Conservation (phyloP, 345 rosid genomes). For the Hypericum perforatum region DNA sequence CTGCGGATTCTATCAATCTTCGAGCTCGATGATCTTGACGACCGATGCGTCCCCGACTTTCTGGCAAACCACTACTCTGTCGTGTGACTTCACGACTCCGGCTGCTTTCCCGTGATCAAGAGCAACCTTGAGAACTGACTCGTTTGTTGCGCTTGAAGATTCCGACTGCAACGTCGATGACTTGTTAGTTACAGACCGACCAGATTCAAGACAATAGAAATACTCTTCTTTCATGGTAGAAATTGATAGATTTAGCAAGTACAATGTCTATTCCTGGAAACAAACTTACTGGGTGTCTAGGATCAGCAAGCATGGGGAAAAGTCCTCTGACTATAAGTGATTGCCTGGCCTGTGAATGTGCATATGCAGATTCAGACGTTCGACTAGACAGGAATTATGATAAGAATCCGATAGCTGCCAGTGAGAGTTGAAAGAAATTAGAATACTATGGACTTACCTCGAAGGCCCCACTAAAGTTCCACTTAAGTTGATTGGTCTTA, state of each 20-base stretch:
- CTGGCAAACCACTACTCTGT: constrained; percentile 12
- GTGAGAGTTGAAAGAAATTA: too few relatives aligned
- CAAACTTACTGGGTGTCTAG: constrained; percentile 66
- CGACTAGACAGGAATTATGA: background rate
- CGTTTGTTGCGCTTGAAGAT: constrained; percentile 3
- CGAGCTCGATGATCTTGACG: constrained; percentile 7
- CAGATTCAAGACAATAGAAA: too few relatives aligned
- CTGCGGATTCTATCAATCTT: background rate
- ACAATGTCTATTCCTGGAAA: background rate
- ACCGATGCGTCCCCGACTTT: constrained; percentile 11
- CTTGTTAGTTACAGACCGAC: too few relatives aligned
- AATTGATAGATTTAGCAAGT: too few relatives aligned
- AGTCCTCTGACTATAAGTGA: constrained; percentile 82
- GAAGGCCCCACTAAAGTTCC: constrained; percentile 98
- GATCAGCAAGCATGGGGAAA: constrained; percentile 92
- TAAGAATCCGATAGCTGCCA: too few relatives aligned
- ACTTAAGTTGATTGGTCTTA: constrained; percentile 89
- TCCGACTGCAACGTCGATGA: background rate
- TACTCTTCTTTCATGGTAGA: too few relatives aligned
- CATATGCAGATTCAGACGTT: constrained; percentile 3
- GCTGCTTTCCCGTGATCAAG: constrained; percentile 13
- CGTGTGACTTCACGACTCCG: constrained; percentile 12
- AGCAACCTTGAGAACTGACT: constrained; percentile 7
- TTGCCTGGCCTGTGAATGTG: constrained; percentile 58
- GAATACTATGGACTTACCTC: constrained; percentile 43